Conservation (phyloP, 495 filamentous ascomycete species). For the Daldinia grandis region DNA sequence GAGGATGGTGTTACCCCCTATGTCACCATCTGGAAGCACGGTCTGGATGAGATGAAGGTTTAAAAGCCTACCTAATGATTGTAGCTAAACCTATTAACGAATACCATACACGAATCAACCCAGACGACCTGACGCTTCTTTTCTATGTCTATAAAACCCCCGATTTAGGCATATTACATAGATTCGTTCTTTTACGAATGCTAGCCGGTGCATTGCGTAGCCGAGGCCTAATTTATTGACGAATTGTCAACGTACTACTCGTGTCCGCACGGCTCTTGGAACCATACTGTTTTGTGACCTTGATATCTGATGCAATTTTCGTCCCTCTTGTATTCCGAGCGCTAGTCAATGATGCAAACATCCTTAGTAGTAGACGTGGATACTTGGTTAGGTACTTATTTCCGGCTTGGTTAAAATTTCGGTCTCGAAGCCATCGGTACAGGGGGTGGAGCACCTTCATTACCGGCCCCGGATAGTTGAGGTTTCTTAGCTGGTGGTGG, state of each 20-base stretch:
- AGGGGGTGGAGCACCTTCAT: slow-evolving; percentile 55
- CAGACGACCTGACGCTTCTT: slow-evolving; percentile 34
- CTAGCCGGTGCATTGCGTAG: slow-evolving; percentile 20
- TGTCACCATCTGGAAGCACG: slow-evolving; percentile 94
- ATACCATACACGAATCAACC: slow-evolving; percentile 26
- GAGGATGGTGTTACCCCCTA: slow-evolving; percentile 93
- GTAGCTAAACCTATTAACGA: slow-evolving; percentile 14
- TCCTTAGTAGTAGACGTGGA: neutral
- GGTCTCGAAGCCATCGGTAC: slow-evolving; percentile 57
- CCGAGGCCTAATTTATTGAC: slow-evolving; percentile 24
- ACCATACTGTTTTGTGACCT: slow-evolving; percentile 4
- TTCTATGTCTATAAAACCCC: slow-evolving; percentile 27
- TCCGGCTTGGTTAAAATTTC: slow-evolving; percentile 38
- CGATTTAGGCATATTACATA: slow-evolving; percentile 17
- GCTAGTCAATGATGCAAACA: neutral
- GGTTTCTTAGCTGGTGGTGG: slow-evolving; percentile 73
- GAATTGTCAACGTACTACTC: slow-evolving; percentile 14
- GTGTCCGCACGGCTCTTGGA: neutral
- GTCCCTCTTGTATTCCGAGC: neutral
- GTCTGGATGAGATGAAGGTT: slow-evolving; percentile 89
- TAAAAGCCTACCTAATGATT: slow-evolving; percentile 57
- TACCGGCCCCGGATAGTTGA: slow-evolving; percentile 35
- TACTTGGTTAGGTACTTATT: neutral
- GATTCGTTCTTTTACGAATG: slow-evolving; percentile 31
- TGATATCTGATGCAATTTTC: slow-evolving; percentile 9